phyloP scores from a whole-genome alignment of 164 flowering plant genomes.

The Hamamelis virginiana region DNA sequence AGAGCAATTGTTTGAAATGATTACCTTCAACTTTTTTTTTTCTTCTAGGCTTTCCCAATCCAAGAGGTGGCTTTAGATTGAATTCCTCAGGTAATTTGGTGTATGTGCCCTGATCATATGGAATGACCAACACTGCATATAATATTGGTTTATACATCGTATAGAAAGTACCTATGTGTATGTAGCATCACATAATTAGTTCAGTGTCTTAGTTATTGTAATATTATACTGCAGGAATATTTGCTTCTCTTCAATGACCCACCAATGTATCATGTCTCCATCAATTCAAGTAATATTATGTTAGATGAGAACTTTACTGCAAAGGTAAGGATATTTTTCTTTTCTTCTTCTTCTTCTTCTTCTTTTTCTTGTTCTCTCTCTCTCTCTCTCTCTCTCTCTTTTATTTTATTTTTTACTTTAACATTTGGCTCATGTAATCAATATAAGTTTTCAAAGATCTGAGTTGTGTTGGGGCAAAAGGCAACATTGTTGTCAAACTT shows the following conservation, averaged over 20 bases:
- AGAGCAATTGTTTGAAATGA: too few relatives aligned
- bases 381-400: not conserved
- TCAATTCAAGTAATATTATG: constrained; percentile 66
- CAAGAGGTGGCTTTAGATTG: too few relatives aligned
- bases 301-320: constrained; percentile 70
- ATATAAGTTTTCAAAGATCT: not conserved
- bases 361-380: too few relatives aligned
- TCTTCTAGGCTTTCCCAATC: too few relatives aligned
- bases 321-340: constrained; percentile 42
- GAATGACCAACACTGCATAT: not conserved
- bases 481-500: not conserved
- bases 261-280: constrained; percentile 56
- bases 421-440: not conserved
- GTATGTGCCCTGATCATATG: too few relatives aligned
- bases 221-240: constrained; percentile 64
- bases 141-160: not conserved
- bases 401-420: not conserved
- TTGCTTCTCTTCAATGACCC: constrained; percentile 70
- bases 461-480: not conserved
- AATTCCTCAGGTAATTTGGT: too few relatives aligned
- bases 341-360: too few relatives aligned
- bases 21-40: too few relatives aligned
- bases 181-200: not conserved
- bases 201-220: not conserved
- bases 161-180: not conserved